phyloP scores from a whole-genome alignment of 2,329 filamentous ascomycete genomes.

The Podosphaera fusca region DNA sequence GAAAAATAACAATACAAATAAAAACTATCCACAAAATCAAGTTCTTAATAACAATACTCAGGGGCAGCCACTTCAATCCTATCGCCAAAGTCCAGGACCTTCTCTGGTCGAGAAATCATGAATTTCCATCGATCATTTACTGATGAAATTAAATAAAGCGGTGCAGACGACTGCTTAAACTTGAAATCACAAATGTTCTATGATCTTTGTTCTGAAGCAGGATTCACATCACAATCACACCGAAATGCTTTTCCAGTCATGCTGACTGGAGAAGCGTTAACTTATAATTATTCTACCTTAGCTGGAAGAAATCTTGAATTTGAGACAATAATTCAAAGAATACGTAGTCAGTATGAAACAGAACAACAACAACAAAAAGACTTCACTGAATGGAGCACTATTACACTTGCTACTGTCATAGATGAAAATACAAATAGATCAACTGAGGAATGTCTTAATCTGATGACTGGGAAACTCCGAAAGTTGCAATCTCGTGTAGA shows the following conservation, averaged over 20 bases:
- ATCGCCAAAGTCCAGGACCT: too few species aligned
- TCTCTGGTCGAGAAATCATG: too few species aligned
- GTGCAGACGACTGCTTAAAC: too few species aligned
- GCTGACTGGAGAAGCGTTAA: too few species aligned
- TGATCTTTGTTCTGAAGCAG: too few species aligned
- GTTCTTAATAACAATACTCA: neutral
- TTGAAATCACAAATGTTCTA: too few species aligned
- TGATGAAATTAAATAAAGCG: too few species aligned
- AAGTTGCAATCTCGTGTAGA: neutral
- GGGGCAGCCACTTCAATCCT: neutral
- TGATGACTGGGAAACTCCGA: neutral
- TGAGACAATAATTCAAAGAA: neutral
- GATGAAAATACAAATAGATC: neutral
- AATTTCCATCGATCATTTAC: too few species aligned
- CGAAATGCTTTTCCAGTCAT: too few species aligned
- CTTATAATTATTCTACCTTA: neutral
- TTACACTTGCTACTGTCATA: neutral
- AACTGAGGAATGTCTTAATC: neutral
- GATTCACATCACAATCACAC: too few species aligned
- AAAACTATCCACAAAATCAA: neutral
- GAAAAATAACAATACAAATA: neutral
- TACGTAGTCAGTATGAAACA: neutral
- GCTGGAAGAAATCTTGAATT: neutral
- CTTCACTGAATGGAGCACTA: neutral
- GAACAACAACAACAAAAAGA: neutral